Conservation (phyloP, 495 filamentous ascomycete species). For the Apiosordaria backusii region DNA sequence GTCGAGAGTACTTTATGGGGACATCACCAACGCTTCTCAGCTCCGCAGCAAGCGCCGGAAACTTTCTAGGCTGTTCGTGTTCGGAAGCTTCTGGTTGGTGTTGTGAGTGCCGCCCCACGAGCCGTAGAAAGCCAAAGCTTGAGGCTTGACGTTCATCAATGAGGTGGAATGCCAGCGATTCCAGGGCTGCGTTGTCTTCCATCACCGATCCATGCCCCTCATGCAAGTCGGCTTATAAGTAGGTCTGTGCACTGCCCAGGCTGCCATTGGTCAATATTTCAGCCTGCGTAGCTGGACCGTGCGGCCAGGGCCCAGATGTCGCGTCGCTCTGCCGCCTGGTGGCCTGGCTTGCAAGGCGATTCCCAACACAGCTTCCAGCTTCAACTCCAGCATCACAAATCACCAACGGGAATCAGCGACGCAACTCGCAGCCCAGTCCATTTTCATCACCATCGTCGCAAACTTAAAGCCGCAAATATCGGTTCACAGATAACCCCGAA, state of each 20-base stretch:
- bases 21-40: background rate
- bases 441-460: background rate
- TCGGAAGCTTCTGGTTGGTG: background rate
- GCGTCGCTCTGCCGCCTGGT: conserved; percentile 26
- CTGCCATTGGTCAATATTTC: background rate
- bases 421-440: background rate
- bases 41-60: background rate
- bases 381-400: conserved; percentile 10
- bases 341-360: conserved; percentile 10
- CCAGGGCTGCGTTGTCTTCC: background rate
- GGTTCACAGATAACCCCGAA: background rate
- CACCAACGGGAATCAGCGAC: conserved; percentile 4
- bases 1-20: background rate
- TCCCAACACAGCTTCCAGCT: conserved; percentile 10
- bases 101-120: background rate
- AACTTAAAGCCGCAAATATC: background rate
- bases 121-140: too few species aligned
- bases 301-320: conserved; percentile 10
- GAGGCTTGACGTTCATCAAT: background rate
- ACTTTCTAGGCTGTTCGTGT: background rate
- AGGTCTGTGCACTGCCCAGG: background rate
- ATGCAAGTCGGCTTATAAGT: background rate
- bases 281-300: conserved; percentile 10
- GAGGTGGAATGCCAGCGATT: background rate
- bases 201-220: background rate